A percentile compares a stretch with the other conserved stretches of the same genome.
Conservation (phyloP, 371 early-diverging fungal genomes). For the Rhizopus stolonifer region DNA sequence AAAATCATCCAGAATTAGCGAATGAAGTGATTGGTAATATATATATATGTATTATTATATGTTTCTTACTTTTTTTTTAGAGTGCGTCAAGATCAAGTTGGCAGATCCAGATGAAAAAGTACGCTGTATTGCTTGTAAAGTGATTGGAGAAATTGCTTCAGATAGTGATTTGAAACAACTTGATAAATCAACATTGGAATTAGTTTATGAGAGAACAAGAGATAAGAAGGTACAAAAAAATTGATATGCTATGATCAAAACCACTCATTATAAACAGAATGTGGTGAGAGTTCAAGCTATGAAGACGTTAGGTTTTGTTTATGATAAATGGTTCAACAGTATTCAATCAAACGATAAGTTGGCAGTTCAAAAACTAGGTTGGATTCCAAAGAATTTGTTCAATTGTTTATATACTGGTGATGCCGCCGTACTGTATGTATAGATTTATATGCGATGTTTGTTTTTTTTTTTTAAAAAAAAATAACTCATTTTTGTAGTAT, state of each 20-base stretch:
- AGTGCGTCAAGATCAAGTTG: constrained; percentile 69
- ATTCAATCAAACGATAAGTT: constrained; percentile 51
- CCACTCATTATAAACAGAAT: constrained; percentile 29
- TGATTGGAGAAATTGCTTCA: constrained; percentile 62
- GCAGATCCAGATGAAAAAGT: constrained; percentile 94
- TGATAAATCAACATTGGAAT: constrained; percentile 58
- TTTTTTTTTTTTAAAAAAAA: constrained; percentile 25
- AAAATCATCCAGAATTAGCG: constrained; percentile 59
- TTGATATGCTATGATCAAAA: background rate
- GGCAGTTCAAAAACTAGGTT: constrained; percentile 58
- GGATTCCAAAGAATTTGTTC: constrained; percentile 81
- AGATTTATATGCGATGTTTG: no score
- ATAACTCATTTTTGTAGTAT: no score
- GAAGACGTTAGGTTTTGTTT: constrained; percentile 67
- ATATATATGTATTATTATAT: constrained; percentile 4
- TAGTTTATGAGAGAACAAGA: constrained; percentile 75
- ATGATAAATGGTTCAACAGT: constrained; percentile 65
- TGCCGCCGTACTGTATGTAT: constrained; percentile 54
- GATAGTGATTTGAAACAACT: constrained; percentile 54
- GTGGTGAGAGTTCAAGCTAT: constrained; percentile 75
- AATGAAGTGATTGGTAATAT: constrained; percentile 64
- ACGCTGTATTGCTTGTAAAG: constrained; percentile 71
- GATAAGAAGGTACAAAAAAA: constrained; percentile 74
- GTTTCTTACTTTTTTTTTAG: constrained; percentile 23
- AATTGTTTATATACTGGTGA: constrained; percentile 83